phyloP scores from a whole-genome alignment of 2,329 filamentous ascomycete species.

The Thielaviopsis populi region DNA sequence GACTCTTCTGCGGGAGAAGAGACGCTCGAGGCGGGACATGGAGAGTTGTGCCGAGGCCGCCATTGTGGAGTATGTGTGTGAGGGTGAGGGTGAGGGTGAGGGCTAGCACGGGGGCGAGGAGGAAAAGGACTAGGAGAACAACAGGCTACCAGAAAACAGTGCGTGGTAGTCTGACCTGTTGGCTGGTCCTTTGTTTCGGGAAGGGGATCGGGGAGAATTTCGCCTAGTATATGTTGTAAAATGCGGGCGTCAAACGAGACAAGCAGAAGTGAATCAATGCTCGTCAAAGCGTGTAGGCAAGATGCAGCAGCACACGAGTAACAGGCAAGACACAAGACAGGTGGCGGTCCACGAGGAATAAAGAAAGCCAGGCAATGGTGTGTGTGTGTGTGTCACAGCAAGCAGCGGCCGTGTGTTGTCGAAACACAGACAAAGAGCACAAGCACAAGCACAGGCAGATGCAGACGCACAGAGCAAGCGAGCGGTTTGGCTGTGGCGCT shows the following conservation, averaged over 20 bases:
- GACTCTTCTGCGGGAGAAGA: conserved; percentile 34
- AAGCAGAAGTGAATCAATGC: neutral
- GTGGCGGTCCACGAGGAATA: too few species aligned
- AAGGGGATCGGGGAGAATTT: neutral
- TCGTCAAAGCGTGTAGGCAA: neutral
- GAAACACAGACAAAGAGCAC: neutral
- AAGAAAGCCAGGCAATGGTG: too few species aligned
- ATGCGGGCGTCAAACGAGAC: neutral
- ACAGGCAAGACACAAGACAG: too few species aligned
- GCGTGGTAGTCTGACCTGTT: too few species aligned
- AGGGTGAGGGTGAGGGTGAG: neutral
- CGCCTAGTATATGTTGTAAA: neutral
- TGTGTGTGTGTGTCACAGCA: too few species aligned
- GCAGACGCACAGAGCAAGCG: neutral
- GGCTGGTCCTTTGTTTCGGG: neutral
- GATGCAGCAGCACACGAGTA: too few species aligned
- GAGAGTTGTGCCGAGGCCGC: conserved; percentile 12
- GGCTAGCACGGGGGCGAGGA: too few species aligned
- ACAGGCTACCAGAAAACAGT: neutral
- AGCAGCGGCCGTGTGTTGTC: neutral
- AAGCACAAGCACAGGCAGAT: neutral
- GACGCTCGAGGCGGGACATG: conserved; percentile 30
- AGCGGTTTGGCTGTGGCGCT: neutral
- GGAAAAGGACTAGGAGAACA: too few species aligned
- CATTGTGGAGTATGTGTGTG: neutral